A percentile compares a stretch with the other conserved stretches of the same genome.
These are phyloP conservation scores for Hypoxylon cercidicola DNA, from an alignment of 495 filamentous ascomycete genomes.

Conservation along the genomic window DNA sequence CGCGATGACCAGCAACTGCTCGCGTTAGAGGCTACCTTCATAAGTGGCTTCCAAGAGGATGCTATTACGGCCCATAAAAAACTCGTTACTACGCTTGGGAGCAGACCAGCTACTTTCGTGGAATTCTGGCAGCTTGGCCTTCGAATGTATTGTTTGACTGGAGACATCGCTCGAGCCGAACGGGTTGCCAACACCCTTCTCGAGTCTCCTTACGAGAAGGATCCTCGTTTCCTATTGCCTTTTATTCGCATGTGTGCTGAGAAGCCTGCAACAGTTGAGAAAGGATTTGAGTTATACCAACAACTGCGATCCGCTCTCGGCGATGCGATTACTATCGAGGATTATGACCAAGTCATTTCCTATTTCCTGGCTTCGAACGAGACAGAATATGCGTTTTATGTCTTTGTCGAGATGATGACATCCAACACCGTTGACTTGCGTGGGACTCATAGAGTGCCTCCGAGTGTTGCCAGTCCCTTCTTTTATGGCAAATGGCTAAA, in stretches of 20 bases:
- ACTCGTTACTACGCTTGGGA: slow-evolving; percentile 61
- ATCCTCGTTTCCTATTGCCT: slow-evolving; percentile 72
- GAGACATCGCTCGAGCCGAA: slow-evolving; percentile 71
- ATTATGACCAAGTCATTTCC: slow-evolving; percentile 76
- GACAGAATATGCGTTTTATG: slow-evolving; percentile 71
- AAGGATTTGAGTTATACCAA: slow-evolving; percentile 75
- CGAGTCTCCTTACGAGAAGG: slow-evolving; percentile 55
- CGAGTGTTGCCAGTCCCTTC: slow-evolving; percentile 75
- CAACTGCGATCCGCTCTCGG: slow-evolving; percentile 68
- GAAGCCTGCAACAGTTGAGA: slow-evolving; percentile 49
- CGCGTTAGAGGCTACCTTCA: slow-evolving; percentile 71
- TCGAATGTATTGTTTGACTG: slow-evolving; percentile 68
- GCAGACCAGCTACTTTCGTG: slow-evolving; percentile 61
- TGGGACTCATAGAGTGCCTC: slow-evolving; percentile 62
- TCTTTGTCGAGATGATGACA: slow-evolving; percentile 89
- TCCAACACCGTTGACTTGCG: slow-evolving; percentile 59
- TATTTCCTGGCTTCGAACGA: slow-evolving; percentile 68
- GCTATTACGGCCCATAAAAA: slow-evolving; percentile 75
- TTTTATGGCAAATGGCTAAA: slow-evolving; percentile 87
- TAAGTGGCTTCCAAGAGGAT: slow-evolving; percentile 65
- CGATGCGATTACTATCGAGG: slow-evolving; percentile 71
- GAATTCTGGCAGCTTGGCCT: slow-evolving; percentile 76
- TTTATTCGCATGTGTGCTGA: slow-evolving; percentile 64
- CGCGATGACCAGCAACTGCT: slow-evolving; percentile 67
- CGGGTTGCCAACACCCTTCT: slow-evolving; percentile 69